These are phyloP conservation scores for Hypoxylon sp. DNA, from an alignment of 2,329 filamentous ascomycete species.

Conservation along the genomic window DNA sequence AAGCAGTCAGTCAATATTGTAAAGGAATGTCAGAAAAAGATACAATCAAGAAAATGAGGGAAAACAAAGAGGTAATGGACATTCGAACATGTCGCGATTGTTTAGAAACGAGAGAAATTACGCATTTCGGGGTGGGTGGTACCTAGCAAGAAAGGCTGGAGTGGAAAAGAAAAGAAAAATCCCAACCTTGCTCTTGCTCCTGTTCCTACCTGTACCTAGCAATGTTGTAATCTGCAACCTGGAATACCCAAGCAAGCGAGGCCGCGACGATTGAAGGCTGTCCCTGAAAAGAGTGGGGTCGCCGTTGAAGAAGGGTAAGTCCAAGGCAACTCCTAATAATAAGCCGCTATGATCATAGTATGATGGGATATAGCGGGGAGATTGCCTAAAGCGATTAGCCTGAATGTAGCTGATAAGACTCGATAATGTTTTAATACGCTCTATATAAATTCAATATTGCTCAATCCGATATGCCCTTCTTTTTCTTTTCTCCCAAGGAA, in stretches of 20 bases:
- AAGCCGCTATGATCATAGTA: slow-evolving; percentile 2
- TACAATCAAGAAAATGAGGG: slow-evolving; percentile 28
- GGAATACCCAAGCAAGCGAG: slow-evolving; percentile 8
- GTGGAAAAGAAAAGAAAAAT: slow-evolving; percentile 3
- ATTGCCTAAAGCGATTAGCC: slow-evolving; percentile 29
- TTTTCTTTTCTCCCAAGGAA: too few relatives aligned
- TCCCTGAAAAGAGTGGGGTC: slow-evolving; percentile 35
- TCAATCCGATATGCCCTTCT: slow-evolving; percentile 17
- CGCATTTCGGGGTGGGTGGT: slow-evolving; percentile 1
- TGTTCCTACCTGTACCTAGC: too few relatives aligned
- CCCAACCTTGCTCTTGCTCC: too few relatives aligned
- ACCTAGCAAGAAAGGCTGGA: slow-evolving; percentile 10
- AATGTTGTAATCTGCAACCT: slow-evolving; percentile 14
- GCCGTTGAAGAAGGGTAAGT: slow-evolving; percentile 37
- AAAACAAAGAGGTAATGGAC: slow-evolving; percentile 29
- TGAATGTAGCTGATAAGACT: slow-evolving; percentile 5
- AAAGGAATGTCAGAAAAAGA: slow-evolving; percentile 30
- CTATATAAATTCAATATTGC: slow-evolving; percentile 3
- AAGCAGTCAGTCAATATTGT: slow-evolving; percentile 29
- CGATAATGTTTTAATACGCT: slow-evolving; percentile 14
- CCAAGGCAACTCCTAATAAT: slow-evolving; percentile 37
- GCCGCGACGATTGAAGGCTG: neutral
- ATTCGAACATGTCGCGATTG: slow-evolving; percentile 18
- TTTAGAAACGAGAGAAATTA: slow-evolving; percentile 22
- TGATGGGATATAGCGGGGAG: slow-evolving; percentile 23